Conservation (phyloP, 208 protist species). For the Phytomonas francai region DNA sequence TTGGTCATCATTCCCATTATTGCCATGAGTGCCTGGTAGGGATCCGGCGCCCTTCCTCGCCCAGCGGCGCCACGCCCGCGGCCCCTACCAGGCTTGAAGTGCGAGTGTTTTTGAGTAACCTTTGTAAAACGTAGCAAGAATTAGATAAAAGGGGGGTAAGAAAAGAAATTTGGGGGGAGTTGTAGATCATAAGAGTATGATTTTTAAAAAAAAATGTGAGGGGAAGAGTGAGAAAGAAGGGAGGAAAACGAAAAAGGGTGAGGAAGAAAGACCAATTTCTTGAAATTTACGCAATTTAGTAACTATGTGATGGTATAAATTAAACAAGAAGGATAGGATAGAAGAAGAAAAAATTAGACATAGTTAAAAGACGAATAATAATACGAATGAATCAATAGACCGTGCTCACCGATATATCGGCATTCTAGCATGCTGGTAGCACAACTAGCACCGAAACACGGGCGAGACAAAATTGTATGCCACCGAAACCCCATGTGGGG, state of each 20-base stretch:
- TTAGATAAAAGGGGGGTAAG: constrained; percentile 2
- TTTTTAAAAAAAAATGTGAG: constrained; percentile 5
- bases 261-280: constrained; percentile 8
- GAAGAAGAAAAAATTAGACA: constrained; percentile 4
- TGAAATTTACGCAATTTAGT: not conserved
- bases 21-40: constrained; percentile 54
- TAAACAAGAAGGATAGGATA: constrained; percentile 5
- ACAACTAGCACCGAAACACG: no score
- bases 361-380: constrained; percentile 6
- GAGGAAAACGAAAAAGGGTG: constrained; percentile 7
- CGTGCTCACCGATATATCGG: no score
- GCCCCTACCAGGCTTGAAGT: constrained; percentile 30
- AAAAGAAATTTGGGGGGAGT: not conserved
- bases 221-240: not conserved
- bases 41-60: constrained; percentile 17
- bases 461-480: no score
- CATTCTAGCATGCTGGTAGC: no score
- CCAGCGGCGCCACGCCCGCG: constrained; percentile 13
- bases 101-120: constrained; percentile 73
- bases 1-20: constrained; percentile 60
- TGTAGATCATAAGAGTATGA: not conserved
- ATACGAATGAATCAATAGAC: constrained; percentile 1
- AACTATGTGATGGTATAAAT: constrained; percentile 1
- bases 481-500: no score
- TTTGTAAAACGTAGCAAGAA: constrained; percentile 14